Conservation (phyloP, 352 stramenopile genomes). For the Pythium aquatile region DNA sequence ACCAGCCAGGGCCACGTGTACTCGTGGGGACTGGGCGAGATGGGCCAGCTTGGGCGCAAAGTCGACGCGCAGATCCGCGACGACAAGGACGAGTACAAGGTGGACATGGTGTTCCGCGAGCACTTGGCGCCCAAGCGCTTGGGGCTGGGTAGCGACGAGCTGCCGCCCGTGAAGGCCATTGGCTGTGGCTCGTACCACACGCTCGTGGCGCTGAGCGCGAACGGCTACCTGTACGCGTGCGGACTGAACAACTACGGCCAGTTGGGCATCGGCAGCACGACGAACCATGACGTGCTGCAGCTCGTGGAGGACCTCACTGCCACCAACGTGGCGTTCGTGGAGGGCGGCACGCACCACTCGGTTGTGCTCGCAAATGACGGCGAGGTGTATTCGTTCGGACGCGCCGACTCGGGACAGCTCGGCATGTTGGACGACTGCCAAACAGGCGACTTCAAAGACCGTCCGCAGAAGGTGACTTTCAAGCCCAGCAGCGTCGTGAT, state of each 20-base stretch:
- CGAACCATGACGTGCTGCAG: slow-evolving; percentile 63
- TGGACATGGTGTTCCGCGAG: slow-evolving; percentile 71
- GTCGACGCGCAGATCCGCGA: slow-evolving; percentile 70
- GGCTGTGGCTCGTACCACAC: slow-evolving; percentile 89
- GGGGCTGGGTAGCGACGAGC: slow-evolving; percentile 44
- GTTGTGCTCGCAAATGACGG: slow-evolving; percentile 89
- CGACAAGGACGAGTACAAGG: slow-evolving; percentile 60
- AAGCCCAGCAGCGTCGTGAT: slow-evolving; percentile 33
- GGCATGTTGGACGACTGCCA: slow-evolving; percentile 75
- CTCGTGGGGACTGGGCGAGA: slow-evolving; percentile 92
- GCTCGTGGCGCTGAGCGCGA: slow-evolving; percentile 59
- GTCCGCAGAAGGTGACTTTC: slow-evolving; percentile 70
- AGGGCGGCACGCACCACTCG: slow-evolving; percentile 91
- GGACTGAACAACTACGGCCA: slow-evolving; percentile 98
- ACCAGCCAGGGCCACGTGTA: slow-evolving; percentile 85
- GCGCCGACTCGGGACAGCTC: slow-evolving; percentile 93
- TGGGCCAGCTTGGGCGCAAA: slow-evolving; percentile 78
- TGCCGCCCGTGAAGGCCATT: slow-evolving; percentile 74
- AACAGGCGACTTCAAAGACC: slow-evolving; percentile 80
- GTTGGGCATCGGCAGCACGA: slow-evolving; percentile 90
- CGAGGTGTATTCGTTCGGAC: slow-evolving; percentile 90
- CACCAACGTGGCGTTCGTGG: slow-evolving; percentile 74
- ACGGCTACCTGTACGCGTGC: slow-evolving; percentile 87
- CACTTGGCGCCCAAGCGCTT: slow-evolving; percentile 81
- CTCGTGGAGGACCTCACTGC: slow-evolving; percentile 70